phyloP scores from a whole-genome alignment of 345 rosid genomes.

The Boechera divaricarpa region DNA sequence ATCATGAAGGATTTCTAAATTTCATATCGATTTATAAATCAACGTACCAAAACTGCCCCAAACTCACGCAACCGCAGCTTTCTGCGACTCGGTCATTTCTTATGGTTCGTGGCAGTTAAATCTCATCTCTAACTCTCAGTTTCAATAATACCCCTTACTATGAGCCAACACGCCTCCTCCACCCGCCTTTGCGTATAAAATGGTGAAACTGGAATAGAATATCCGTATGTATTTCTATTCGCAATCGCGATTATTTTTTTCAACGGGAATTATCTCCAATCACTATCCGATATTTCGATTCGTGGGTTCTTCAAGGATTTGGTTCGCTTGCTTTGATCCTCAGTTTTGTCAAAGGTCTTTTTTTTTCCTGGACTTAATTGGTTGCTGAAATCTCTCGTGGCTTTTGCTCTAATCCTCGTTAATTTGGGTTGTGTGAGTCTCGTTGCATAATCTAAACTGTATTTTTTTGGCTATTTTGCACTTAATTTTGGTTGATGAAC shows the following conservation, averaged over 20 bases:
- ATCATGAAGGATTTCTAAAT: too few relatives aligned
- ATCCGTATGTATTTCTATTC: constrained; percentile 27
- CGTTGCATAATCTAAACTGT: neutral
- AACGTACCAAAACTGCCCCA: too few relatives aligned
- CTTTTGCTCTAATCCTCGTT: constrained; percentile 8
- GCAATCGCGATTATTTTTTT: neutral
- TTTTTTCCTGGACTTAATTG: neutral
- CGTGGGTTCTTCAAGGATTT: neutral
- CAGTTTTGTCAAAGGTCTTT: neutral
- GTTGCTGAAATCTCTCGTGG: neutral
- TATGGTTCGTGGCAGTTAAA: neutral
- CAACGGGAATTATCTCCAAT: constrained; percentile 4
- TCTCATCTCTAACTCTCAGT: neutral
- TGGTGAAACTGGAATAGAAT: constrained; percentile 1
- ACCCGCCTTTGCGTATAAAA: neutral
- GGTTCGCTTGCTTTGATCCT: constrained; percentile 14
- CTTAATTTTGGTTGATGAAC: constrained; percentile 1
- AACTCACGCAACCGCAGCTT: neutral
- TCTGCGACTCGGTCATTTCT: neutral
- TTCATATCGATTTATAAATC: too few relatives aligned
- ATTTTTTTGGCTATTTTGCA: neutral
- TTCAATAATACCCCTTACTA: constrained; percentile 33
- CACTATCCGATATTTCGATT: neutral
- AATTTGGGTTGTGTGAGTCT: neutral
- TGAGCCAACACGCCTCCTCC: constrained; percentile 15